Percentiles rank a stretch among this genome's conserved stretches.
Evolutionary conservation across 768 basidiomycete genomes (phyloP).

Genomic region (Udeniomyces megalosporus): DNA sequence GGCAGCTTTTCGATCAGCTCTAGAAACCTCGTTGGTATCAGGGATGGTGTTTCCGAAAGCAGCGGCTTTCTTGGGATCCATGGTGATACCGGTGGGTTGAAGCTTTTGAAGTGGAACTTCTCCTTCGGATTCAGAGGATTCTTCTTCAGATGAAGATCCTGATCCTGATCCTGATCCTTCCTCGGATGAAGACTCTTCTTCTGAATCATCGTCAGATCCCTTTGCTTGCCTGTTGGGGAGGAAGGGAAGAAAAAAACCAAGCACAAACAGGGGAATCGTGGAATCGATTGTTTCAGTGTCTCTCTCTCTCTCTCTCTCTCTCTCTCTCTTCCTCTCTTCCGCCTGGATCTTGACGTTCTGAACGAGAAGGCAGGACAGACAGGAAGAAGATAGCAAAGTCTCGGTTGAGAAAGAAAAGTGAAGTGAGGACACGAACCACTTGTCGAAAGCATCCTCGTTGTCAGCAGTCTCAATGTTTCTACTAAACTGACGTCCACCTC

Average conservation of each 20-base stretch:
- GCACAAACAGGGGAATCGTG: too few relatives aligned
- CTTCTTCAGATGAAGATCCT: constrained; percentile 17
- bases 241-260: too few relatives aligned
- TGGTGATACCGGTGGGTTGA: constrained; percentile 9
- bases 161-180: constrained; percentile 18
- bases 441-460: constrained; percentile 16
- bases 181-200: constrained; percentile 28
- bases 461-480: constrained; percentile 13
- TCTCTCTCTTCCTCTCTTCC: too few relatives aligned
- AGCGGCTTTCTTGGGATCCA: constrained; percentile 30
- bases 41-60: constrained; percentile 24
- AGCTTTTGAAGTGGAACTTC: constrained; percentile 18
- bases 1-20: constrained; percentile 55
- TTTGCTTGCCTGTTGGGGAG: background rate
- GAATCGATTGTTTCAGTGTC: too few relatives aligned
- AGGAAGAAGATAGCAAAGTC: too few relatives aligned
- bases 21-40: constrained; percentile 40
- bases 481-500: constrained; percentile 15
- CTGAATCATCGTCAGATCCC: constrained; percentile 33
- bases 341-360: too few relatives aligned
- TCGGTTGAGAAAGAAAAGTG: too few relatives aligned
- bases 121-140: constrained; percentile 29
- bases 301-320: too few relatives aligned
- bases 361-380: too few relatives aligned
- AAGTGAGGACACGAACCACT: constrained; percentile 8